Conservation (phyloP, 257 asterid genomes). For the Fraxinus excelsior region DNA sequence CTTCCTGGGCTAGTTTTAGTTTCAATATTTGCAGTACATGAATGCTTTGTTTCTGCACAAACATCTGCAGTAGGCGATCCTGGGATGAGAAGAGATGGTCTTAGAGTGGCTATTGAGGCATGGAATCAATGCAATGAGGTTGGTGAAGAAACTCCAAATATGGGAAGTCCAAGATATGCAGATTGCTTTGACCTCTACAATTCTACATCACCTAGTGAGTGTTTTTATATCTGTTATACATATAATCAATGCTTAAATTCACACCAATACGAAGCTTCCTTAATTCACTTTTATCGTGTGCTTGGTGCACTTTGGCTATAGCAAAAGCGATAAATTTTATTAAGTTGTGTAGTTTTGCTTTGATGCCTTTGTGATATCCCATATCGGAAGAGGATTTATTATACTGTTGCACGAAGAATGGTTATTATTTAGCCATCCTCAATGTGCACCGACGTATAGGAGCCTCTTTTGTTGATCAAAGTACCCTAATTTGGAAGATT, state of each 20-base stretch:
- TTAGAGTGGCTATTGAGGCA: slow-evolving; percentile 63
- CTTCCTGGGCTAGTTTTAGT: slow-evolving; percentile 2
- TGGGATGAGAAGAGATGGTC: slow-evolving; percentile 60
- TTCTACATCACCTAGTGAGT: slow-evolving; percentile 33
- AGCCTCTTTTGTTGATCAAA: too few relatives aligned
- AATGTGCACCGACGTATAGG: too few relatives aligned
- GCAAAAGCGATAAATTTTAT: too few relatives aligned
- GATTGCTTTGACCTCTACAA: slow-evolving; percentile 56
- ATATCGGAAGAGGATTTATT: too few relatives aligned
- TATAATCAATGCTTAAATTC: neutral
- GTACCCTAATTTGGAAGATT: too few relatives aligned
- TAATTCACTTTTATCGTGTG: too few relatives aligned
- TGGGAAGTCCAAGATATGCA: slow-evolving; percentile 71
- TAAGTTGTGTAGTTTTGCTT: too few relatives aligned
- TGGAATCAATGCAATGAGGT: slow-evolving; percentile 74
- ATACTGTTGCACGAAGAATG: too few relatives aligned
- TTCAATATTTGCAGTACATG: neutral
- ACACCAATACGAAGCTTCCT: neutral
- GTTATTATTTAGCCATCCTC: too few relatives aligned
- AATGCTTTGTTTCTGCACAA: slow-evolving; percentile 4
- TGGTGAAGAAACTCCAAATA: slow-evolving; percentile 51
- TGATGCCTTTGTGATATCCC: too few relatives aligned
- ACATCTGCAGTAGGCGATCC: slow-evolving; percentile 62
- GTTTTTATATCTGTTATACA: neutral
- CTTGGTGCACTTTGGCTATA: too few relatives aligned